These are phyloP conservation scores for Avicennia marina DNA, from an alignment of 257 asterid genomes.

Conservation along the genomic window DNA sequence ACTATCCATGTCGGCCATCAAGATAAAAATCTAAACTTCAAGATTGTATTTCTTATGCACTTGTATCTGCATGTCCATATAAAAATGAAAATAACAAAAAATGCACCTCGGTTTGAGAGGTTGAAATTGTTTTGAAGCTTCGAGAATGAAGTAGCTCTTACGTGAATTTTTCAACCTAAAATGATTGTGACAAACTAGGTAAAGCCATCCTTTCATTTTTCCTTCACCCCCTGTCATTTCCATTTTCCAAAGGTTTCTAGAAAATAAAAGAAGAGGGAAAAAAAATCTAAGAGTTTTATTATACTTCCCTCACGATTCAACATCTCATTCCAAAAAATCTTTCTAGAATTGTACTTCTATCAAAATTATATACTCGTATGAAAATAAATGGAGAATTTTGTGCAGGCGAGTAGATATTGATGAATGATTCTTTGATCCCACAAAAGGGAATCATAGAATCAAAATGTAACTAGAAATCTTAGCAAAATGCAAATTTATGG, in stretches of 20 bases:
- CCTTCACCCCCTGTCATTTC: no score
- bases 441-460: slow-evolving; percentile 68
- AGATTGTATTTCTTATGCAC: neutral
- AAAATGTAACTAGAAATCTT: slow-evolving; percentile 19
- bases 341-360: slow-evolving; percentile 5
- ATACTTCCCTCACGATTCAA: neutral
- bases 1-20: neutral
- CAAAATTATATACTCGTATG: slow-evolving; percentile 1
- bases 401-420: slow-evolving; percentile 7
- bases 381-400: neutral
- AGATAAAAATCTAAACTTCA: neutral
- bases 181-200: no score
- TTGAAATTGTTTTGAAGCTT: no score
- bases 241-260: slow-evolving; percentile 12
- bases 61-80: slow-evolving; percentile 2
- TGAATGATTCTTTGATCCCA: slow-evolving; percentile 75
- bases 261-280: neutral
- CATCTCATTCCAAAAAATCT: slow-evolving; percentile 23
- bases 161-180: no score
- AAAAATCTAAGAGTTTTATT: slow-evolving; percentile 23
- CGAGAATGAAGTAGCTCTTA: no score
- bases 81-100: neutral
- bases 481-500: slow-evolving; percentile 13
- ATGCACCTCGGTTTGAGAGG: no score
- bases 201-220: no score